These are phyloP conservation scores for Biscogniauxia mediterranea DNA, from an alignment of 2,329 filamentous ascomycete genomes.

Conservation along the genomic window DNA sequence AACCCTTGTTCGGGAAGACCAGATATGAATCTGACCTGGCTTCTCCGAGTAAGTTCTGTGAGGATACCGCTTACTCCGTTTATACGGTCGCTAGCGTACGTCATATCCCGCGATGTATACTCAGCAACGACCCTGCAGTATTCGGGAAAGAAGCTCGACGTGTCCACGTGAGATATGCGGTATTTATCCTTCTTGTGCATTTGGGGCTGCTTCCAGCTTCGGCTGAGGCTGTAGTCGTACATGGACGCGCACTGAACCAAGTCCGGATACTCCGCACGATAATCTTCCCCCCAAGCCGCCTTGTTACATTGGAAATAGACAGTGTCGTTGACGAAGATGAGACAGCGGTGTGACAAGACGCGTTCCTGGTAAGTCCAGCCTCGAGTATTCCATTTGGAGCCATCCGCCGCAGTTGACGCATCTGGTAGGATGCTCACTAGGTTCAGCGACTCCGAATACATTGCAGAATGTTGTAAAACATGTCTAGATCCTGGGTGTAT, in stretches of 20 bases:
- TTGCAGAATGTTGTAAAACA: conserved; percentile 1
- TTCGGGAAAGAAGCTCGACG: not conserved
- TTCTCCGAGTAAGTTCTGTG: not conserved
- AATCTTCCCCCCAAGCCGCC: conserved; percentile 8
- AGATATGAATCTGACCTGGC: not conserved
- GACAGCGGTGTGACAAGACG: conserved; percentile 16
- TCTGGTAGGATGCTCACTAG: conserved; percentile 5
- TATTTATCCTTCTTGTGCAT: not conserved
- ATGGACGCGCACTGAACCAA: conserved; percentile 4
- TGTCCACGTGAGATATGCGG: not conserved
- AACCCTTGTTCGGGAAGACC: not conserved
- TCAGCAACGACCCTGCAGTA: conserved; percentile 7
- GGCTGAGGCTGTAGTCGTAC: conserved; percentile 6
- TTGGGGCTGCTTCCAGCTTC: conserved; percentile 7
- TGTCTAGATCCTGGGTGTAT: not conserved
- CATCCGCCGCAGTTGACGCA: not conserved
- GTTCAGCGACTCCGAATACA: conserved; percentile 4
- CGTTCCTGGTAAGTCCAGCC: conserved; percentile 27
- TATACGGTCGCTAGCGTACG: conserved; percentile 4
- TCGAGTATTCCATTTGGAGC: conserved; percentile 8
- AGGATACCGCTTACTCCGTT: conserved; percentile 4
- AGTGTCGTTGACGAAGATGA: conserved; percentile 15
- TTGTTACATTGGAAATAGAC: conserved; percentile 7
- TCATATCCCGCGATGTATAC: conserved; percentile 8
- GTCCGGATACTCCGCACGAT: conserved; percentile 2